These are phyloP conservation scores for Lotmaria passim DNA, from an alignment of 208 protist genomes.

Conservation along the genomic window DNA sequence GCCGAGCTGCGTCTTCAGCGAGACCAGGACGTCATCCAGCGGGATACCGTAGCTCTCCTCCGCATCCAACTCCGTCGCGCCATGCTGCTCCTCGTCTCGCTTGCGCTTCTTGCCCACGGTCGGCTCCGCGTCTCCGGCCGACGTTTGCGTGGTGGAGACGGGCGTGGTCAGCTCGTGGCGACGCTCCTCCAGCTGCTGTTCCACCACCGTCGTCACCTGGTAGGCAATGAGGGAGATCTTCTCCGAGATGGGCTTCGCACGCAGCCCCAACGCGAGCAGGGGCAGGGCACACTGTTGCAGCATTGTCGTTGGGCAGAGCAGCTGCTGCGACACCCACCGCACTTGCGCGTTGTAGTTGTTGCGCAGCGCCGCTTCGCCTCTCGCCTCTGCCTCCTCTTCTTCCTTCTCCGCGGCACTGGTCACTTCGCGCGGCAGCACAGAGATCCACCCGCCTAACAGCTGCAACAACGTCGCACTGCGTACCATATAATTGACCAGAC, in stretches of 20 bases:
- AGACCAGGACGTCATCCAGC: conserved; percentile 38
- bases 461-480: conserved; percentile 83
- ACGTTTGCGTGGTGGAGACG: background rate
- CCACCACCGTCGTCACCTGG: conserved; percentile 59
- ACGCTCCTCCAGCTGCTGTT: conserved; percentile 78
- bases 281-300: conserved; percentile 45
- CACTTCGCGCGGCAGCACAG: conserved; percentile 54
- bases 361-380: conserved; percentile 6
- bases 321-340: conserved; percentile 46
- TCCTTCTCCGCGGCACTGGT: conserved; percentile 1
- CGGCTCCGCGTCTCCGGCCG: background rate
- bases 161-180: conserved; percentile 37
- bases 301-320: conserved; percentile 28
- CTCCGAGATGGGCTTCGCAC: conserved; percentile 54
- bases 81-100: conserved; percentile 4
- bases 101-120: conserved; percentile 24
- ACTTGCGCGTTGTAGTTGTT: conserved; percentile 32
- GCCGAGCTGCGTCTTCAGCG: conserved; percentile 39
- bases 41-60: conserved; percentile 18
- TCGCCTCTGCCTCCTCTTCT: background rate
- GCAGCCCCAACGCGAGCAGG: conserved; percentile 53
- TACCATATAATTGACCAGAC: conserved; percentile 83
- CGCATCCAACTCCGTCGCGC: background rate
- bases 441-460: conserved; percentile 76
- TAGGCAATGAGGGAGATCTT: conserved; percentile 59